Evolutionary conservation across 371 early-diverging fungal genomes (phyloP), one percentile per base, ranked within the genome.

Genomic region (Actinomortierella wolfii): DNA sequence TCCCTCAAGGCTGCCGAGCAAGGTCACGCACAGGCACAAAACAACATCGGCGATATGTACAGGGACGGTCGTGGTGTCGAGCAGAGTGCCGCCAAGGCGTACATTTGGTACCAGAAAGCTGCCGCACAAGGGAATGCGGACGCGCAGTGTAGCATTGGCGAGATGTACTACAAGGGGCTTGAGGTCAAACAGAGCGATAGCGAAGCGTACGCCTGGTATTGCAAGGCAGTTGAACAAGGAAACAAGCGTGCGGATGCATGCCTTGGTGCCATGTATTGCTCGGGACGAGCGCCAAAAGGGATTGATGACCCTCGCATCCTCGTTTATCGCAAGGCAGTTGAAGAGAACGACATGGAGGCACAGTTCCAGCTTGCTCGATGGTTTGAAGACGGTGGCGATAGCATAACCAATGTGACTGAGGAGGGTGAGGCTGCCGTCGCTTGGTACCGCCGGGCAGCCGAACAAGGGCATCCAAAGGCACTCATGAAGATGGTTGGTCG

Each of bases 1-100:
- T 95, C 91, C 67, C 62, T 61, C 21, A 64, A 81, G 51, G 80
- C 93, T 11, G 92, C 94, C 4, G 85, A 84, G 52, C 79, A 83
- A 46, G 94, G 94, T n/a, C 90, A 90, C 68, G 86, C 88, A 24
- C 89, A 88, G 66, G 94, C 93, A 18, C 89, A 92, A 66, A 89
- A 90, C 68, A 78, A 83, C 18, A 78, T 94, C 14, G 94, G 91
- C 8, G 85, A 86, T 23, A 94, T 94, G 66, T 93, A 84, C 57
- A 89, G 88, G 57, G 85, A 90, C 59, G 92, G 91, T n/a, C 81
- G 89, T 24, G 93, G 90, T 2, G 83, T 92, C 7, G 65, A 56
- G 8, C 79, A 82, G 61, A 64, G 88, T 54, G 78, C 86, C 41
- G 67, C 64, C n/a, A 70, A 83, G 67, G 96, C 96, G 7, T 84